Evolutionary conservation across 2,329 filamentous ascomycete species (phyloP), one percentile per base, ranked within the genome.

Genomic region (Xylaria sp.): DNA sequence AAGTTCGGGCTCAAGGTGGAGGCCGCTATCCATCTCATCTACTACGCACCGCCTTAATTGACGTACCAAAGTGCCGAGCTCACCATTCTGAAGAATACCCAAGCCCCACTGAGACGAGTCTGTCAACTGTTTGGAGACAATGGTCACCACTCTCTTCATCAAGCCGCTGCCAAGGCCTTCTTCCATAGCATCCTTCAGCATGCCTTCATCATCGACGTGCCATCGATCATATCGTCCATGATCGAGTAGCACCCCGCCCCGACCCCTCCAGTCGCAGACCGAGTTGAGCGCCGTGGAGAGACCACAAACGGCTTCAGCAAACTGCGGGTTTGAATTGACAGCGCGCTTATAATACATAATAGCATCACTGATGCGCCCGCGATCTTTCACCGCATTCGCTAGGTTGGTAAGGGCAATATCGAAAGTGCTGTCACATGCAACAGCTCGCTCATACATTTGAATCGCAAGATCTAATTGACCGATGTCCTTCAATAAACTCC

Each of bases 381-480:
- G 93, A 79, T 99, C 96, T 80, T 99, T 99, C 73, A 99, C 94
- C 9, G 96, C 96, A 79, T 99, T 99, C 64, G 96, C 96, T 25
- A 99, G 85, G 76, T 99, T 99, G 3, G 96, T 97, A 64, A 99
- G 83, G 40, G 96, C 96, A 76, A 99, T 99, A 77, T 99, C 96
- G 76, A 99, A 99, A 27, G 90, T 93, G n/a, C 90, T 90, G 79
- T 99, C 96, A 78, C 94, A 98, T 2, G 88, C 87, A 16, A 99
- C 96, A 12, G 96, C 96, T 73, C 93, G 91, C 81, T 98, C 94
- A 77, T 99, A 99, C 95, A 99, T 98, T 72, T 91, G 90, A 74
- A 99, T 98, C 0, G 96, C 96, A 57, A 93, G 88, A 73, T 94
- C 91, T 16, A 99, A 86, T 74, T 98, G 95, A 0, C 96, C 96